Evolutionary conservation across 1,139 yeast species (phyloP), one percentile per base, ranked within the genome.

Genomic region (Candida gigantensis): DNA sequence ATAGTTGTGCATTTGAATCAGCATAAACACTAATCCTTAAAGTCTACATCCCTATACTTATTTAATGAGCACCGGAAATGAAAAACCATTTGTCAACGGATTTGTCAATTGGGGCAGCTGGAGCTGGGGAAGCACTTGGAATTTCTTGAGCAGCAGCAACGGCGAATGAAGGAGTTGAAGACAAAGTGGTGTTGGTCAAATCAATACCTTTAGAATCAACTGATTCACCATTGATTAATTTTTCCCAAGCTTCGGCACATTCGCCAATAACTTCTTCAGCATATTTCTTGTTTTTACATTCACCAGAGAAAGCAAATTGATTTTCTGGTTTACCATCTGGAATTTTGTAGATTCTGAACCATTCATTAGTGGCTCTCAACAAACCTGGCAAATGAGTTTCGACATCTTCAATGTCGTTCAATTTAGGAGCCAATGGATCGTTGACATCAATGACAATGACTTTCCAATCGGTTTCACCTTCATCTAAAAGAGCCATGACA

Each of bases 401-500:
- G 28, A 92, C 95, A 60, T 92, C 98, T 53, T 77, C 78, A 43
- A 92, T 76, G 60, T 82, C 89, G 58, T 85, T 76, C 54, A 92
- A 68, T 60, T 82, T 74, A 28, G 77, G 50, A 29, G 95, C 90
- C 56, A 86, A 68, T 40, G 94, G 90, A 60, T 92, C 97, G 46
- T 78, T 73, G 43, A 78, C 74, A 53, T 89, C 90, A 49, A 92
- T 87, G 33, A 79, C 95, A 51, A 92, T 81, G 44, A 92, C 74
- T 70, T 92, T 92, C 98, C 98, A 92, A 68, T 92, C 98, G 42
- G 96, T 77, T 68, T 92, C 98, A 49, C 97, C 97, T 63, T 90
- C 97, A 57, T 92, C 98, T 45, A 92, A 82, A 54, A 92, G 74
- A 5, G 97, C 97, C 75, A 92, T 74, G 43, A 90, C 87, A 37